Evolutionary conservation across 495 filamentous ascomycete genomes (phyloP).

Genomic region (Talaromyces liani): DNA sequence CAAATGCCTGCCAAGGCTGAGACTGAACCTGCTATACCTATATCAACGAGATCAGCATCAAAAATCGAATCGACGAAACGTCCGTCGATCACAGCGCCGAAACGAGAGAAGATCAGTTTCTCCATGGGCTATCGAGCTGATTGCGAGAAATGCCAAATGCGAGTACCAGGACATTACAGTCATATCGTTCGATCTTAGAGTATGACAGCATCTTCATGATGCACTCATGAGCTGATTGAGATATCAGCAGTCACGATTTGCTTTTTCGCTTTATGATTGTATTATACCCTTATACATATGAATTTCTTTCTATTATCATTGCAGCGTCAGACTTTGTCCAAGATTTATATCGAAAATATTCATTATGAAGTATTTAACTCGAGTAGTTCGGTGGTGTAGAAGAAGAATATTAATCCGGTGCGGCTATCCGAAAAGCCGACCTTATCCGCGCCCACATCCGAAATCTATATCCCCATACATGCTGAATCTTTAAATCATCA

Average conservation of each 20-base stretch:
- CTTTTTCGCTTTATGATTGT: background rate
- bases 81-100: slow-evolving; percentile 25
- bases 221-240: background rate
- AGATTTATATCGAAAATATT: background rate
- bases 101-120: slow-evolving; percentile 57
- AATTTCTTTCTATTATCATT: background rate
- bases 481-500: background rate
- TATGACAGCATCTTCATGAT: background rate
- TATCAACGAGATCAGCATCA: slow-evolving; percentile 15
- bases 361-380: background rate
- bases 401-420: background rate
- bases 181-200: slow-evolving; percentile 54
- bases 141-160: slow-evolving; percentile 75
- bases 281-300: background rate
- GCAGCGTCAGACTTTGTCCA: background rate
- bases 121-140: slow-evolving; percentile 80
- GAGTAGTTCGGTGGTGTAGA: background rate
- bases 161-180: slow-evolving; percentile 80
- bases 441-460: slow-evolving; percentile 7
- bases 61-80: slow-evolving; percentile 22
- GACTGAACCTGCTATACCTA: background rate
- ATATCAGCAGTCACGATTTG: background rate
- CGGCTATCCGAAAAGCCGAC: slow-evolving; percentile 3
- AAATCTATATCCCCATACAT: background rate
- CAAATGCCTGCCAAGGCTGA: background rate